Conservation (phyloP, 1,284 basidiomycete genomes). For the Trichosporon ovoides region DNA sequence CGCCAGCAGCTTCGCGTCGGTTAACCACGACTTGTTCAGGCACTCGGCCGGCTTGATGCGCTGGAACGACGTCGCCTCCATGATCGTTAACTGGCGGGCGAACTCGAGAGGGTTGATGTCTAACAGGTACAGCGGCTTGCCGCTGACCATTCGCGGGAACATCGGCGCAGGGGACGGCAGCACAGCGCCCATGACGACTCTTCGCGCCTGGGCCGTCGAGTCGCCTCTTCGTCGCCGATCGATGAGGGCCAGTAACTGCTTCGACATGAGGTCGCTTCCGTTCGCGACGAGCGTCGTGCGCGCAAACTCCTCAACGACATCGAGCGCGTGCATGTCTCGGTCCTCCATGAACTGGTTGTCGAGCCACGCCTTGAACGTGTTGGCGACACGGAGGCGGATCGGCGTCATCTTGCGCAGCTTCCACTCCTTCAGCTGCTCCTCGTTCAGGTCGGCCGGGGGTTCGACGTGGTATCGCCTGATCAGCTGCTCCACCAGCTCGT, state of each 20-base stretch:
- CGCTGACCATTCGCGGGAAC: slow-evolving; percentile 10
- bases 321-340: slow-evolving; percentile 70
- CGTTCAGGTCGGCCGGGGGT: slow-evolving; percentile 64
- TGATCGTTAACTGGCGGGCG: slow-evolving; percentile 86
- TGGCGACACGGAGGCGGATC: slow-evolving; percentile 77
- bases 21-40: slow-evolving; percentile 56
- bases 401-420: slow-evolving; percentile 79
- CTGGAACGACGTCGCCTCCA: slow-evolving; percentile 82
- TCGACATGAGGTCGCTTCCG: slow-evolving; percentile 60
- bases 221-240: slow-evolving; percentile 60
- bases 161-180: slow-evolving; percentile 8
- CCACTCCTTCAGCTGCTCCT: slow-evolving; percentile 72
- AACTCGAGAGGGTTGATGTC: slow-evolving; percentile 72
- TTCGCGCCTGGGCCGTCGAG: slow-evolving; percentile 38
- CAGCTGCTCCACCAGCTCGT: slow-evolving; percentile 81
- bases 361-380: slow-evolving; percentile 73
- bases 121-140: slow-evolving; percentile 30
- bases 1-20: slow-evolving; percentile 19
- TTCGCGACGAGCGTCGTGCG: slow-evolving; percentile 55
- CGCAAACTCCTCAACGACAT: slow-evolving; percentile 71
- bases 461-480: slow-evolving; percentile 75
- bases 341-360: slow-evolving; percentile 76
- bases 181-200: slow-evolving; percentile 1
- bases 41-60: slow-evolving; percentile 88
- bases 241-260: slow-evolving; percentile 65